Conservation (phyloP, 164 flowering plant genomes). For the Vitis cinerea region DNA sequence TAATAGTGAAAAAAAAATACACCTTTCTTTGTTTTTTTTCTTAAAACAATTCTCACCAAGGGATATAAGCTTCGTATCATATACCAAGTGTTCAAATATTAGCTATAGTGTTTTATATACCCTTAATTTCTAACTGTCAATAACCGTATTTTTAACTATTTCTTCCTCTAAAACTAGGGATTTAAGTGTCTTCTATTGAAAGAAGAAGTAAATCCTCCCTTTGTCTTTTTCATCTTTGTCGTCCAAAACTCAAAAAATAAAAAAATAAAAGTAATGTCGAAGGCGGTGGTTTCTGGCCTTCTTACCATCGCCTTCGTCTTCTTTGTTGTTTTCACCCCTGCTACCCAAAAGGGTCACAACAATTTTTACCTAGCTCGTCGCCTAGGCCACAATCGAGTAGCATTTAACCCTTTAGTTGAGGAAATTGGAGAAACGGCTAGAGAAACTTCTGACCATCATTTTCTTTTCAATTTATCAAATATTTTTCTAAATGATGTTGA, state of each 20-base stretch:
- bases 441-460: not conserved
- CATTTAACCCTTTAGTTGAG: constrained; percentile 49
- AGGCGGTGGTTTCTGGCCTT: constrained; percentile 54
- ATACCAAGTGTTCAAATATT: too few species aligned
- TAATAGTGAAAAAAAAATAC: too few species aligned
- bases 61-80: too few species aligned
- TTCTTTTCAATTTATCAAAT: not conserved
- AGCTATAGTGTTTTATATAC: not conserved
- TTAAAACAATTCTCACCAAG: too few species aligned
- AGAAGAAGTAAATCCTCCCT: not conserved
- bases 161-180: constrained; percentile 1
- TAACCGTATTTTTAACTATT: constrained; percentile 26
- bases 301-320: constrained; percentile 50
- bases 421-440: constrained; percentile 20
- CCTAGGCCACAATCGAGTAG: constrained; percentile 20
- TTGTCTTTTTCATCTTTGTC: too few species aligned
- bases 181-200: not conserved
- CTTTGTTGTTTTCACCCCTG: constrained; percentile 29
- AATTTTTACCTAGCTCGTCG: constrained; percentile 30
- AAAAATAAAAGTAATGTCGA: constrained; percentile 23
- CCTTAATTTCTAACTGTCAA: constrained; percentile 15
- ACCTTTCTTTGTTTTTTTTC: too few species aligned
- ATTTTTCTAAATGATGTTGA: constrained; percentile 12
- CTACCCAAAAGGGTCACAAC: not conserved
- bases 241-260: too few species aligned